Evolutionary conservation across 208 protist species (phyloP).

Genomic region (Leishmania lainsoni): DNA sequence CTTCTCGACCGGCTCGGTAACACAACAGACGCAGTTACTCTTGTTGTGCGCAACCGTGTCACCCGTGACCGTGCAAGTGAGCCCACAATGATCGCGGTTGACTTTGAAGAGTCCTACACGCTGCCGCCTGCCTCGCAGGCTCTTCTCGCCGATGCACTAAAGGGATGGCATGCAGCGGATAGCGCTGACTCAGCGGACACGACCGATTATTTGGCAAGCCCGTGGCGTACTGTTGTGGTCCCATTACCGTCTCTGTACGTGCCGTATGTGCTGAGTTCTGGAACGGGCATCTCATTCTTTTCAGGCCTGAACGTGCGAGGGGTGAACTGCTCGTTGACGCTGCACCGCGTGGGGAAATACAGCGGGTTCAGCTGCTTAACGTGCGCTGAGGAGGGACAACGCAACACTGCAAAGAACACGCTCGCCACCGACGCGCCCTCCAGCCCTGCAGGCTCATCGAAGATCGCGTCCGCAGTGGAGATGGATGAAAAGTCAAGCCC

Average conservation of each 20-base stretch:
- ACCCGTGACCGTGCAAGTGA: conserved; percentile 23
- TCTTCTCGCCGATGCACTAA: conserved; percentile 9
- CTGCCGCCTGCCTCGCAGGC: conserved; percentile 7
- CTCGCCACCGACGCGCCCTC: not conserved
- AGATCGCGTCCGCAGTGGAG: not conserved
- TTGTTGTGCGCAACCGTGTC: conserved; percentile 14
- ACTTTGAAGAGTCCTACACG: conserved; percentile 25
- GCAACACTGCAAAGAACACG: not conserved
- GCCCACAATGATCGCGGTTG: conserved; percentile 9
- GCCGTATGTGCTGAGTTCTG: conserved; percentile 27
- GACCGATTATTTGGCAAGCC: not conserved
- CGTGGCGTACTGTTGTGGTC: not conserved
- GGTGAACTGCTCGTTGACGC: conserved; percentile 18
- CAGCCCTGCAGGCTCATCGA: not conserved
- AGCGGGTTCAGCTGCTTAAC: conserved; percentile 18
- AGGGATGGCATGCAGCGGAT: conserved; percentile 17
- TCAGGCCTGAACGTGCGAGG: not conserved
- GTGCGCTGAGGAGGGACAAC: conserved; percentile 8
- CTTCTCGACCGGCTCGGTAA: conserved; percentile 7
- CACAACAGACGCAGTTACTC: not conserved
- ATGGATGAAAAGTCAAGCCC: not conserved
- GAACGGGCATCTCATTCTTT: conserved; percentile 2
- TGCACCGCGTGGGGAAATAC: conserved; percentile 21
- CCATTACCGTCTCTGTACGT: conserved; percentile 21
- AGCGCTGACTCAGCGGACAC: not conserved